These are phyloP conservation scores for Clitopilus passeckerianus DNA, from an alignment of 768 basidiomycete genomes.

Conservation along the genomic window DNA sequence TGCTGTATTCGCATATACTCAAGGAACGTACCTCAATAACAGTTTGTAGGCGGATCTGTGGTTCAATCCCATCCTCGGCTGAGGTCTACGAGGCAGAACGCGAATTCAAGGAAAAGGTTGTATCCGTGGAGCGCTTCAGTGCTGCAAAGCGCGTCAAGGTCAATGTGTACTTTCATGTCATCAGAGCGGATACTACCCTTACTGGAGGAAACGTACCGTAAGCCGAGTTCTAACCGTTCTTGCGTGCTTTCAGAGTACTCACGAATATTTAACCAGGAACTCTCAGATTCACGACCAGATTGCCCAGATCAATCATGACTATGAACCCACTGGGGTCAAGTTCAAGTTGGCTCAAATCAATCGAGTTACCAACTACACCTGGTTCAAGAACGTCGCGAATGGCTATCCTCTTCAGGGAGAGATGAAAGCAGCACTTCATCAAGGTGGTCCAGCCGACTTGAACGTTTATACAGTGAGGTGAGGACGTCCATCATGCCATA, in stretches of 20 bases:
- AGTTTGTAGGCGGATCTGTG: not conserved
- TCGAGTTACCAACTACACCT: conserved; percentile 9
- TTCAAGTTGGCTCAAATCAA: conserved; percentile 24
- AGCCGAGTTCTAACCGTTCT: conserved; percentile 4
- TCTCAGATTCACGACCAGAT: conserved; percentile 25
- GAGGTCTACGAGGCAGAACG: not conserved
- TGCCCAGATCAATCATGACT: conserved; percentile 35
- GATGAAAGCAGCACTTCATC: conserved; percentile 22
- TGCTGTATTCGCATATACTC: not conserved
- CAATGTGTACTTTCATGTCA: conserved; percentile 26
- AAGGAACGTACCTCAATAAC: not conserved
- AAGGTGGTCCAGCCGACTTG: conserved; percentile 20
- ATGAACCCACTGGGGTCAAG: conserved; percentile 26
- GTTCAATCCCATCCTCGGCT: not conserved
- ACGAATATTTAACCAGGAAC: not conserved
- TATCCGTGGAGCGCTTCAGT: not conserved
- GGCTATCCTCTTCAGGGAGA: conserved; percentile 9
- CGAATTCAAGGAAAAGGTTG: not conserved
- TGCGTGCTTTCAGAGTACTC: too few relatives aligned
- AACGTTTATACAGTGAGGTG: conserved; percentile 23
- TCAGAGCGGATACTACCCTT: conserved; percentile 21
- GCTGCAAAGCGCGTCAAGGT: conserved; percentile 8
- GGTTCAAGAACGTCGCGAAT: not conserved
- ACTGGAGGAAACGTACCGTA: conserved; percentile 39
- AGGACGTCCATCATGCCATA: conserved; percentile 5